Evolutionary conservation across 2,329 filamentous ascomycete species (phyloP).

Genomic region (Fusarium verticillioides): DNA sequence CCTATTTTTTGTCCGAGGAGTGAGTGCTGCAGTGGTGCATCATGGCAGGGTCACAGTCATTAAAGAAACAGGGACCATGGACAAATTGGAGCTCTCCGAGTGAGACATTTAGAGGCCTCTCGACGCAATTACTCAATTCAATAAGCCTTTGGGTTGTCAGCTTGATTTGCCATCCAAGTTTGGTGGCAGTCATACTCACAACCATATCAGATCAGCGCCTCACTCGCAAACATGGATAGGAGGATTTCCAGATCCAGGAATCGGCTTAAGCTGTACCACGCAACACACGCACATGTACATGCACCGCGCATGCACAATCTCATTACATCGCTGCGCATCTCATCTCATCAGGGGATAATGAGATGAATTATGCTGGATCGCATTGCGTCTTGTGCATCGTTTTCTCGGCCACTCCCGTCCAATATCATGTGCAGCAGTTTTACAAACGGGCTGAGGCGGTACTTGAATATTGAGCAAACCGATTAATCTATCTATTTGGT

Average conservation of each 20-base stretch:
- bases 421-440: constrained; percentile 23
- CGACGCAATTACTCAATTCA: constrained; percentile 26
- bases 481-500: constrained; percentile 5
- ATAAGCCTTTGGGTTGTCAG: constrained; percentile 19
- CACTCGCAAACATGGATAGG: constrained; percentile 15
- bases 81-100: constrained; percentile 38
- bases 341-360: background rate
- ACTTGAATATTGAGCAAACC: constrained; percentile 11
- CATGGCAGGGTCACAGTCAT: constrained; percentile 22
- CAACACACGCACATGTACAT: constrained; percentile 27
- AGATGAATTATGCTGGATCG: constrained; percentile 38
- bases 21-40: constrained; percentile 10
- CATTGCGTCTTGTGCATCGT: constrained; percentile 38
- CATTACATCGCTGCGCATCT: background rate
- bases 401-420: constrained; percentile 38
- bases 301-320: constrained; percentile 7
- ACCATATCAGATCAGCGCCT: constrained; percentile 6
- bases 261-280: constrained; percentile 38
- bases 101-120: constrained; percentile 39
- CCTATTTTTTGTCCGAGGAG: constrained; percentile 21
- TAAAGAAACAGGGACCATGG: constrained; percentile 16
- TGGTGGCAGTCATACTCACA: background rate
- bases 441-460: constrained; percentile 28
- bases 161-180: constrained; percentile 1
- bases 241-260: constrained; percentile 36